phyloP scores from a whole-genome alignment of 1,284 basidiomycete species.

The Calocybe gambosa region DNA sequence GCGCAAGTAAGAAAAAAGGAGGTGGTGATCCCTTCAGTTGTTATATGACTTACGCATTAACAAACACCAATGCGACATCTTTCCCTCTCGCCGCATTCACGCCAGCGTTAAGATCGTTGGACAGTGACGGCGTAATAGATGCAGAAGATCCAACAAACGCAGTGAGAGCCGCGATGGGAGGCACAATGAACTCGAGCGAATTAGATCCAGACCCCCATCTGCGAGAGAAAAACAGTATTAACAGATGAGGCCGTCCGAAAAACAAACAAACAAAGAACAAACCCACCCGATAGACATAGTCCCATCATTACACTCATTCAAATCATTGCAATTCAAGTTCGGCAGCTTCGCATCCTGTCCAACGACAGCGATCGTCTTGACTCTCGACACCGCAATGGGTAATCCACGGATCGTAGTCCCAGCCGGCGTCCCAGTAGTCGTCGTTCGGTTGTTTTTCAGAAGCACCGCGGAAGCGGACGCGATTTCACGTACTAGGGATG shows the following conservation, averaged over 20 bases:
- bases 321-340: slow-evolving; percentile 33
- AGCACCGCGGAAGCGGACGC: slow-evolving; percentile 68
- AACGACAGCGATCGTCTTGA: slow-evolving; percentile 39
- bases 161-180: slow-evolving; percentile 46
- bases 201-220: slow-evolving; percentile 48
- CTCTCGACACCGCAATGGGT: slow-evolving; percentile 41
- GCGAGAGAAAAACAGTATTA: background rate
- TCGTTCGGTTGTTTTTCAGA: slow-evolving; percentile 63
- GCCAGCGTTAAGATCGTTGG: slow-evolving; percentile 47
- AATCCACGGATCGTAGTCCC: slow-evolving; percentile 32
- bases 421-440: slow-evolving; percentile 22
- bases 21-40: background rate
- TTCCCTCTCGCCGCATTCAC: slow-evolving; percentile 42
- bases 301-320: slow-evolving; percentile 42
- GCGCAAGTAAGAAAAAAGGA: background rate
- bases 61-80: slow-evolving; percentile 60
- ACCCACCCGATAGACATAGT: slow-evolving; percentile 41
- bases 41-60: slow-evolving; percentile 41
- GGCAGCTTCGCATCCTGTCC: slow-evolving; percentile 40
- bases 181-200: slow-evolving; percentile 35
- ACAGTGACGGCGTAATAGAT: slow-evolving; percentile 44
- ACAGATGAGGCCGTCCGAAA: background rate
- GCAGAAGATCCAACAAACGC: slow-evolving; percentile 37
- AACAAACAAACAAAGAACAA: background rate
- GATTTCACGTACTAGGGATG: slow-evolving; percentile 55